phyloP scores from a whole-genome alignment of 805 yeast genomes.

The Pichia nanzhaoensis region DNA sequence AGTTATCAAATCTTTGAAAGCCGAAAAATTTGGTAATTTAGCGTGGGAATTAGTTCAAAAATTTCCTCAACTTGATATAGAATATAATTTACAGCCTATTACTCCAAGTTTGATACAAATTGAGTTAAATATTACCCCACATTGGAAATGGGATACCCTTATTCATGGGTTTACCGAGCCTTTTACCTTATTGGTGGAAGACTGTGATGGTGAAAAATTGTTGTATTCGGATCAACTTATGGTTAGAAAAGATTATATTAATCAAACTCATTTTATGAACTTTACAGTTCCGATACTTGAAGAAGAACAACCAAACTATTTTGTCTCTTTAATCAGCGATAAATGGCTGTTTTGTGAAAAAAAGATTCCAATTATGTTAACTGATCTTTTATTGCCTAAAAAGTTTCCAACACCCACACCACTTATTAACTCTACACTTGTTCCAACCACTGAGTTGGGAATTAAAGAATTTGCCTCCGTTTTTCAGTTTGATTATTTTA shows the following conservation, averaged over 20 bases:
- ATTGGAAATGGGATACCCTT: conserved; percentile 69
- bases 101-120: conserved; percentile 62
- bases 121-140: conserved; percentile 59
- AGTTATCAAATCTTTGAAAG: conserved; percentile 73
- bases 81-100: conserved; percentile 67
- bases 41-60: conserved; percentile 55
- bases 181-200: conserved; percentile 71
- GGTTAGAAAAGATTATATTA: conserved; percentile 43
- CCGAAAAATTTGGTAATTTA: conserved; percentile 56
- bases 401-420: conserved; percentile 58
- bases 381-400: conserved; percentile 49
- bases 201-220: conserved; percentile 71
- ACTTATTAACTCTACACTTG: conserved; percentile 43
- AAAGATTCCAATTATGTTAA: conserved; percentile 53
- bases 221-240: conserved; percentile 51
- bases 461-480: conserved; percentile 39
- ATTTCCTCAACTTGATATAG: conserved; percentile 64
- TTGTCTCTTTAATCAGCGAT: conserved; percentile 68
- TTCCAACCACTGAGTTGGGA: conserved; percentile 44
- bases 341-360: conserved; percentile 77
- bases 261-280: conserved; percentile 51
- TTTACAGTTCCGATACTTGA: conserved; percentile 55
- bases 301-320: conserved; percentile 64
- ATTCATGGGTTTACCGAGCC: conserved; percentile 61
- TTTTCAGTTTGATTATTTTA: conserved; percentile 51